phyloP scores from a whole-genome alignment of 768 basidiomycete species.

The Rhodotorula kratochvilovae region DNA sequence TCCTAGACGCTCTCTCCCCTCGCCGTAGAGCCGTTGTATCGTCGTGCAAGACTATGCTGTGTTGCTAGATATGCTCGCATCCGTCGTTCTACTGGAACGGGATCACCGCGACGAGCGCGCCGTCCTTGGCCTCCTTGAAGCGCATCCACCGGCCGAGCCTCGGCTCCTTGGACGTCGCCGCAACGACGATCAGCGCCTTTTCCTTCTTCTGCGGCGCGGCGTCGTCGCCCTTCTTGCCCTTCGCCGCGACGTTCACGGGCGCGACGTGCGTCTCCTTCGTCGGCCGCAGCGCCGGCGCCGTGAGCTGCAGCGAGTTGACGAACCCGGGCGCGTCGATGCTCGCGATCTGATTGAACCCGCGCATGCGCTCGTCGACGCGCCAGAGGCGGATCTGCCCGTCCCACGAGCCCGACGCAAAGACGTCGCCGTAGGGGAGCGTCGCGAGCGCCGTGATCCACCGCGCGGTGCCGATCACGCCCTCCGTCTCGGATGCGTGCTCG shows the following conservation, averaged over 20 bases:
- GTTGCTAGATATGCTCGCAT: background rate
- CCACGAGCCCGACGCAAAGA: slow-evolving; percentile 92
- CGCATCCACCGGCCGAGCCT: slow-evolving; percentile 83
- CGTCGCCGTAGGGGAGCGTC: slow-evolving; percentile 77
- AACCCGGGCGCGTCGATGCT: slow-evolving; percentile 60
- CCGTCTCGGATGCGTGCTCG: slow-evolving; percentile 64
- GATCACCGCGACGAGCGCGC: slow-evolving; percentile 56
- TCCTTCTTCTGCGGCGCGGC: slow-evolving; percentile 35
- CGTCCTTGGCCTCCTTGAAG: slow-evolving; percentile 65
- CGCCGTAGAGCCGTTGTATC: background rate
- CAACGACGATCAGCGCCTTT: slow-evolving; percentile 57
- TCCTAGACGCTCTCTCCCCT: background rate
- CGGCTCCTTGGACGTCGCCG: slow-evolving; percentile 80
- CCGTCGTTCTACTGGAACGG: slow-evolving; percentile 18
- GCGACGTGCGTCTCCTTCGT: slow-evolving; percentile 47
- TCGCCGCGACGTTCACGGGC: slow-evolving; percentile 50
- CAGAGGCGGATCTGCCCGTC: slow-evolving; percentile 84
- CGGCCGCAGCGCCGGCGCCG: slow-evolving; percentile 45
- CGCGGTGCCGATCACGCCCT: slow-evolving; percentile 69
- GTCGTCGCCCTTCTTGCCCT: slow-evolving; percentile 45
- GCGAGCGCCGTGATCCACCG: slow-evolving; percentile 88
- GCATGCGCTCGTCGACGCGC: slow-evolving; percentile 75
- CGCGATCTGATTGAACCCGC: slow-evolving; percentile 59
- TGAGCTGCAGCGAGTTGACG: slow-evolving; percentile 82
- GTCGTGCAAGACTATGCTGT: background rate